A percentile compares a stretch with the other conserved stretches of the same genome.
Evolutionary conservation across 2,329 filamentous ascomycete genomes (phyloP).

Genomic region (Fusarium brevicatenulatum): DNA sequence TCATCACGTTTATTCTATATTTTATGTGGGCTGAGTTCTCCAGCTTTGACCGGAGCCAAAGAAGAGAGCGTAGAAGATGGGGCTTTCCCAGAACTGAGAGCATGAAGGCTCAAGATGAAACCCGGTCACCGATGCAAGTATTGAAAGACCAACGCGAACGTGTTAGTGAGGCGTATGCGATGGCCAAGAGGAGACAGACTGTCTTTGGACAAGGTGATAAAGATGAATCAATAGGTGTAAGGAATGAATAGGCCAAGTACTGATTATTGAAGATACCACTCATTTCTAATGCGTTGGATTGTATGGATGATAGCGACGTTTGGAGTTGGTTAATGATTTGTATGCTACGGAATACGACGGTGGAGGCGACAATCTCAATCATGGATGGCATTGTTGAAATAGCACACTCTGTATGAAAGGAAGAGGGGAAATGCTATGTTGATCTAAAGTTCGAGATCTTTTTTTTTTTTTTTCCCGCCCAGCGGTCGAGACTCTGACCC

Average conservation of each 20-base stretch:
- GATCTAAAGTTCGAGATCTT: slow-evolving; percentile 2
- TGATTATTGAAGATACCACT: not conserved
- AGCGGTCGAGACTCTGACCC: slow-evolving; percentile 6
- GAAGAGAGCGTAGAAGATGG: slow-evolving; percentile 23
- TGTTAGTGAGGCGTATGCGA: slow-evolving; percentile 20
- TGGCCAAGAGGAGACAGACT: slow-evolving; percentile 20
- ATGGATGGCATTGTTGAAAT: slow-evolving; percentile 23
- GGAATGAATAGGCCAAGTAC: not conserved
- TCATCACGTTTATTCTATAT: slow-evolving; percentile 50
- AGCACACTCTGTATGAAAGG: not conserved
- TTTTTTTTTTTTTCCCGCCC: not conserved
- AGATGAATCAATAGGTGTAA: not conserved
- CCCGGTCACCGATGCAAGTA: slow-evolving; percentile 24
- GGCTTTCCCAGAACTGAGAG: slow-evolving; percentile 29
- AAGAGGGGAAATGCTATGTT: slow-evolving; percentile 13
- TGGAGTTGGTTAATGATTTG: not conserved
- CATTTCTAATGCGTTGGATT: not conserved
- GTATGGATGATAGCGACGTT: not conserved
- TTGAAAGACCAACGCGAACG: slow-evolving; percentile 23
- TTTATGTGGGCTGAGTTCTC: slow-evolving; percentile 48
- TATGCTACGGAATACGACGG: not conserved
- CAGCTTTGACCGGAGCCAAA: slow-evolving; percentile 37
- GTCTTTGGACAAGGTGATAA: slow-evolving; percentile 17
- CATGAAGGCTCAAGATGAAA: slow-evolving; percentile 15
- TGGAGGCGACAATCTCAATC: not conserved